Base-by-base conservation (phyloP, 495 filamentous ascomycete genomes). In the Glutinoglossum americanum region DNA sequence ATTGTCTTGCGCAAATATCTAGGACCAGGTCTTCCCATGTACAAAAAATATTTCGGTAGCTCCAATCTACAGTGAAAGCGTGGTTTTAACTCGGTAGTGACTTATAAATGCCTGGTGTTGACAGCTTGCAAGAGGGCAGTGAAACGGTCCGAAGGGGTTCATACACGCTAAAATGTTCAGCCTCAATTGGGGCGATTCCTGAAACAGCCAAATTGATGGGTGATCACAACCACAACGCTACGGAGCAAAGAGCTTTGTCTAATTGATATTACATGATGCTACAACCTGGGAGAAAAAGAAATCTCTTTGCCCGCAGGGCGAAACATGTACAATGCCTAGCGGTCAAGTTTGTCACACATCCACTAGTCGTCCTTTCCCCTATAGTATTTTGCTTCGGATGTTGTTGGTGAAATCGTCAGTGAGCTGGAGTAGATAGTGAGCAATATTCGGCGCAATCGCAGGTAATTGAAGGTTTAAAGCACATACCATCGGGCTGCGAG, bases 351-450 rank as follows among this genome's bases (percentile, higher is more conserved):
- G 21, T 51, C 47, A 3, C 26, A 51, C n/a, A 28, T 8, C 47
- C 26, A 6, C 47, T 26, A 6, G n/a, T n/a, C n/a, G n/a, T n/a
- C 26, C 1, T 51, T 19, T 23, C 6, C 47, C 26, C 47, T 19
- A 5, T 28, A 23, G 3, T 28, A 26, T 51, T 51, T 25, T 51
- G 21, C 47, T 51, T 19, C 47, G 8, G 4, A 51, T 25, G 1
- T 51, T 19, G 5, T 19, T 1, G 8, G 3, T 35, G 10, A 27
- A 33, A 7, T 10, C 6, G 47, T 69, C 51, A 71, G 59, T 71
- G 67, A 60, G 69, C 69, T 71, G 58, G 35, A 59, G 19, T 23
- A n/a, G 15, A 33, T 25, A 51, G 47, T 51, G 15, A 51, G 47
- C n/a, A 51, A 51, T 26, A 3, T 15, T 28, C 21, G n/a, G n/a